A percentile compares a stretch with the other conserved stretches of the same genome.
Evolutionary conservation across 2,329 filamentous ascomycete species (phyloP).

Genomic region (Cryphonectria naterciae): DNA sequence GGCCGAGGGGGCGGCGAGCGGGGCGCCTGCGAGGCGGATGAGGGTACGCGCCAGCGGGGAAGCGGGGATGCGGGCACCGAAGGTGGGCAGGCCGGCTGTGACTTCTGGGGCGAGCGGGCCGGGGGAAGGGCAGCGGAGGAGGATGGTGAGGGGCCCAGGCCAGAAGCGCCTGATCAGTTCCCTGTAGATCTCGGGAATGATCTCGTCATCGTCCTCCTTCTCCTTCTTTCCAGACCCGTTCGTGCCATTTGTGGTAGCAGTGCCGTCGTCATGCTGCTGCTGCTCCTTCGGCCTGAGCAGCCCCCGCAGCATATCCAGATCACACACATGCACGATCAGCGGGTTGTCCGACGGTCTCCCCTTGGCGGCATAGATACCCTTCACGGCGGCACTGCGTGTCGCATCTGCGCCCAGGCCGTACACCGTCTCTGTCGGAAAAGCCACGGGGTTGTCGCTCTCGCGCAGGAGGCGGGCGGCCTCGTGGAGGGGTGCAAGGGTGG

Average conservation of each 20-base stretch:
- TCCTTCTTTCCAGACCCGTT: slow-evolving; percentile 26
- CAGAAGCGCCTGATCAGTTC: slow-evolving; percentile 83
- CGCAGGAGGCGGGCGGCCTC: slow-evolving; percentile 70
- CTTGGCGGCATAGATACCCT: slow-evolving; percentile 91
- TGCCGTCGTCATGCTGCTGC: slow-evolving; percentile 7
- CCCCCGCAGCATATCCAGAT: slow-evolving; percentile 72
- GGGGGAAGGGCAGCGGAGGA: slow-evolving; percentile 74
- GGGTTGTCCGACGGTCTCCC: slow-evolving; percentile 92
- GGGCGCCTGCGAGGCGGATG: slow-evolving; percentile 77
- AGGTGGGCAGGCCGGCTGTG: slow-evolving; percentile 81
- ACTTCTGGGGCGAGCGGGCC: slow-evolving; percentile 86
- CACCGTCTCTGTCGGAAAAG: slow-evolving; percentile 96
- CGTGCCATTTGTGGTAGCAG: neutral
- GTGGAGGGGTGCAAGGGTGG: slow-evolving; percentile 50
- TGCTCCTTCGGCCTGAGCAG: slow-evolving; percentile 51
- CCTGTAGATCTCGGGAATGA: slow-evolving; percentile 74
- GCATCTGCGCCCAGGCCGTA: slow-evolving; percentile 97
- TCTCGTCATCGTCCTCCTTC: slow-evolving; percentile 37
- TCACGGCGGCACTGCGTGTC: slow-evolving; percentile 79
- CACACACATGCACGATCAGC: slow-evolving; percentile 88
- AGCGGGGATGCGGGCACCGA: slow-evolving; percentile 88
- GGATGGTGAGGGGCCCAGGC: slow-evolving; percentile 91
- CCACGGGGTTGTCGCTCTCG: slow-evolving; percentile 74
- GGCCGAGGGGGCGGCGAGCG: slow-evolving; percentile 88
- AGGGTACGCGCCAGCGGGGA: slow-evolving; percentile 84